Evolutionary conservation across 805 yeast species (phyloP), one percentile per base, ranked within the genome.

Genomic region (Kuraishia ogatae): DNA sequence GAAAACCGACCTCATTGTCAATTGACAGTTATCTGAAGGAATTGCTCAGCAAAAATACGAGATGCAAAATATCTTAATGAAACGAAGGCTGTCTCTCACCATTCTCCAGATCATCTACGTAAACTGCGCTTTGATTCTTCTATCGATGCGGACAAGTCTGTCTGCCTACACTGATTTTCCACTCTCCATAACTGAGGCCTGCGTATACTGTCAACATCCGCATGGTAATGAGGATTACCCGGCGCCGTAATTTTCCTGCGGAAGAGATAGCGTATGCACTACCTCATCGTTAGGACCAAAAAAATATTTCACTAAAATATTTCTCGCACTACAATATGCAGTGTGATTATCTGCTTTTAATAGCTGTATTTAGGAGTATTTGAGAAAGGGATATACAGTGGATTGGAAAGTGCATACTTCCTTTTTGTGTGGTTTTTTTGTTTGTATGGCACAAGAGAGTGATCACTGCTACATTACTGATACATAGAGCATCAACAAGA

Each of bases 1-100:
- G 54, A 64, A 64, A 29, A 58, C 59, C n/a, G 54, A 53, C 23
- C n/a, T 17, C 47, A 39, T 39, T 3, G 29, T 22, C 52, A 35
- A 35, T 35, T 35, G 43, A 26, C 29, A 26, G 29, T 26, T 6
- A 26, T 26, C 8, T 6, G 8, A 26, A 26, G 8, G 10, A 26
- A 10, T 26, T 26, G 8, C 10, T 26, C 29, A 26, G 10, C 29
- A 26, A 26, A 26, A 26, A 26, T 26, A 26, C 10, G 8, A 5
- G 29, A 26, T 26, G 29, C 29, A 35, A 35, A 35, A 11, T 35
- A 35, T 35, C 17, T 3, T 35, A 28, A 28, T 7, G 35, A 7
- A 11, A 28, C 35, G 10, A 7, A 28, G 11, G 10, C 7, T 28
- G 11, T 28, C 10, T 28, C 10, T 7, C 7, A 11, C 11, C 35